These are phyloP conservation scores for Ophiostoma ulmi DNA, from an alignment of 2,329 filamentous ascomycete species.

Conservation along the genomic window DNA sequence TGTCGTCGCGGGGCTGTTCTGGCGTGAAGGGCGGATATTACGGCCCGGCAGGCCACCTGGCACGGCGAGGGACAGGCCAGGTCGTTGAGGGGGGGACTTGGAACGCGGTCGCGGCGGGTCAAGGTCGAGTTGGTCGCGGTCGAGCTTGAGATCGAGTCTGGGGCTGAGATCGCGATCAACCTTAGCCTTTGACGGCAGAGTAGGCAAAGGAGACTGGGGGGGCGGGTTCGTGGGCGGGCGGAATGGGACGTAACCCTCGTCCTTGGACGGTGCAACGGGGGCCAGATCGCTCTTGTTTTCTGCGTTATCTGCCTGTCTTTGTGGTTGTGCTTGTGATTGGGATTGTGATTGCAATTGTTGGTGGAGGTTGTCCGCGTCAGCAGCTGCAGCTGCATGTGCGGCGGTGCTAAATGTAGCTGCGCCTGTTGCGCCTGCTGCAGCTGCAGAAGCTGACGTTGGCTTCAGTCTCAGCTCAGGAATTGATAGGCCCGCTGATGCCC, in stretches of 20 bases:
- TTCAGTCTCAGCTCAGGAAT: conserved; percentile 47
- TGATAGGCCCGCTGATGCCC: conserved; percentile 43
- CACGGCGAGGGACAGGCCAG: not conserved
- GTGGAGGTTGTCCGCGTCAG: not conserved
- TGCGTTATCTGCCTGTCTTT: not conserved
- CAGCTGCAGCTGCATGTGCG: conserved; percentile 19
- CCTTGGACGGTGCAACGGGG: conserved; percentile 9
- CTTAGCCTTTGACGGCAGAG: not conserved
- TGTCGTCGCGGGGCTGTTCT: not conserved
- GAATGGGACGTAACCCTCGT: not conserved
- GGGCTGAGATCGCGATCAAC: not conserved
- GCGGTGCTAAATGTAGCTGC: conserved; percentile 23
- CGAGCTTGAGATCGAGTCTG: not conserved
- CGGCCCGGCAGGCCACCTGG: conserved; percentile 14
- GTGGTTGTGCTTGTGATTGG: not conserved
- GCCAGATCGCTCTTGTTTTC: not conserved
- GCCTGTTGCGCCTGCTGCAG: conserved; percentile 3
- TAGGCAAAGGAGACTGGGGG: conserved; percentile 1
- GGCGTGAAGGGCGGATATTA: conserved; percentile 11
- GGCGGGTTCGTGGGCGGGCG: conserved; percentile 2
- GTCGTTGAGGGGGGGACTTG: not conserved
- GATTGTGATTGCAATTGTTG: conserved; percentile 12
- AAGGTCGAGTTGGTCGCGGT: not conserved
- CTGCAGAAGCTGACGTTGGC: conserved; percentile 32
- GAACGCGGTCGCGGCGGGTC: not conserved